phyloP scores from a whole-genome alignment of 768 basidiomycete species.

The Lanmaoa rubissima region DNA sequence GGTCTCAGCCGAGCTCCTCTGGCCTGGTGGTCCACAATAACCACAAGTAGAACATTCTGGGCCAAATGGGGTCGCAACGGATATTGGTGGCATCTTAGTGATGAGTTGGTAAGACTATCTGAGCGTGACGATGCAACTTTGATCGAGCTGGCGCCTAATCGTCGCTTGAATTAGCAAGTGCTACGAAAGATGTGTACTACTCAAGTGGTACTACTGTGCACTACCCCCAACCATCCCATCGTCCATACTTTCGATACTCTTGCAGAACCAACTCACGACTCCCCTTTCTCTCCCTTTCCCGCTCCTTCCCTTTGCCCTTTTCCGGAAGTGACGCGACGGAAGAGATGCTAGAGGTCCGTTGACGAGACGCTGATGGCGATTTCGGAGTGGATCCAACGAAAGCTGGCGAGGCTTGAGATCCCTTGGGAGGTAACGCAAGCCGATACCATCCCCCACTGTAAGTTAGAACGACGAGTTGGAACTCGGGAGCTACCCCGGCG shows the following conservation, averaged over 20 bases:
- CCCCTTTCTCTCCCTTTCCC: slow-evolving; percentile 55
- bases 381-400: slow-evolving; percentile 45
- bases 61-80: slow-evolving; percentile 27
- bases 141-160: background rate
- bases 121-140: background rate
- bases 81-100: slow-evolving; percentile 25
- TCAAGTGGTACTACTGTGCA: background rate
- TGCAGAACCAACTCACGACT: slow-evolving; percentile 64
- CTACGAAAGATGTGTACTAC: background rate
- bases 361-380: slow-evolving; percentile 37
- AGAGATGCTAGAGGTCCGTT: slow-evolving; percentile 54
- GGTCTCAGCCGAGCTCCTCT: slow-evolving; percentile 39
- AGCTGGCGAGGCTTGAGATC: slow-evolving; percentile 18
- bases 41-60: slow-evolving; percentile 51
- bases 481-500: slow-evolving; percentile 43
- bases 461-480: slow-evolving; percentile 82
- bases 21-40: slow-evolving; percentile 61
- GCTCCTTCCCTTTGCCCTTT: slow-evolving; percentile 56
- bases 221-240: slow-evolving; percentile 87
- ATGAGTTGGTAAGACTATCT: background rate
- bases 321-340: slow-evolving; percentile 47
- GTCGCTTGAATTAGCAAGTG: background rate
- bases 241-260: slow-evolving; percentile 79
- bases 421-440: slow-evolving; percentile 54
- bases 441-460: slow-evolving; percentile 94